Base-by-base conservation (phyloP, 2,329 filamentous ascomycete species). In the Nothopassalora personata region DNA sequence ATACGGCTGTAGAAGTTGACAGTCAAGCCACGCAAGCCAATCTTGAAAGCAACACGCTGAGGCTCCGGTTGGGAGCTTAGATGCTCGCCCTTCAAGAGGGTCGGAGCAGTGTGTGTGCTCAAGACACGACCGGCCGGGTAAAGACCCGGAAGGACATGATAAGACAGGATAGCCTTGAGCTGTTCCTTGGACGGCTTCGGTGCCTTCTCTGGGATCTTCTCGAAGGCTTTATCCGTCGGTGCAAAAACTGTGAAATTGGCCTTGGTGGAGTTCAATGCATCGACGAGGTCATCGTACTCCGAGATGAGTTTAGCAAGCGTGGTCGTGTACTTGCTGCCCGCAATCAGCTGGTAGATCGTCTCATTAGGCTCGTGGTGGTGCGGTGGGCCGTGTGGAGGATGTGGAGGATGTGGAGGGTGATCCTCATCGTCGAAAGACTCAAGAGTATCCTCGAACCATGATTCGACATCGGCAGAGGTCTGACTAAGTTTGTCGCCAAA, bases 191-290 rank as follows among this genome's bases (percentile, higher is more conserved):
- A 81, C 4, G 86, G 86, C 75, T 90, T 85, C 68, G 72, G 74
- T 54, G 74, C 76, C 60, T 82, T 74, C 61, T 82, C 74, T 0
- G 81, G 81, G 54, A 85, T 80, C 74, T 82, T 83, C 59, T 87
- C 83, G 67, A 97, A 93, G 0, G 91, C 91, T 53, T 80, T 77
- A 71, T 96, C 85, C 1, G 83, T 85, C 0, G 92, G 92, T 1
- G 89, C 88, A 68, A 96, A 95, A 53, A 94, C 75, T 0, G 92
- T 96, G 69, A 87, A 84, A 73, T 93, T 92, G 23, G 83, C 79
- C 36, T 82, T 76, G 1, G 89, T 93, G 68, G 83, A 83, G 75
- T 95, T 94, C 30, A 97, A 82, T 3, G 86, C 73, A 56, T 87
- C 73, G 36, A 93, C 85, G 0, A 96, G 77, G 54, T 90, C 84